Evolutionary conservation across 1,284 basidiomycete genomes (phyloP), one percentile per base, ranked within the genome.

Genomic region (Apiotrichum brassicae): DNA sequence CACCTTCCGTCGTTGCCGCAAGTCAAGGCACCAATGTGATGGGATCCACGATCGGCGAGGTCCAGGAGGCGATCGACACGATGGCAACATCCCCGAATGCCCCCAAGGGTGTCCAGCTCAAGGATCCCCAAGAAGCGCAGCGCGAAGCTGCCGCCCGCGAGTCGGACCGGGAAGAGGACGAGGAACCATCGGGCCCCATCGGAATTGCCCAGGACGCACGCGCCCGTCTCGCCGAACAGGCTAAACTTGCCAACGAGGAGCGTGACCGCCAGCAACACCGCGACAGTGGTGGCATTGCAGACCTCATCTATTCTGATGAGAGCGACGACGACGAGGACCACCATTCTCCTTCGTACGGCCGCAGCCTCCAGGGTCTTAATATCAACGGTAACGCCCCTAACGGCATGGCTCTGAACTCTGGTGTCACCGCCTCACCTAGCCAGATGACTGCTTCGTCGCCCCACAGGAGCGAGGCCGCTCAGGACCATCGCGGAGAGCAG

Each of bases 11-110:
- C 19, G 24, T 36, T 14, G 32, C 41, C 18, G 33, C 46, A 4
- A 20, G 32, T 18, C 22, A 36, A 19, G 36, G 25, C 26, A 37
- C 49, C 33, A 70, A 69, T 35, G 81, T 87, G 57, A 89, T 91
- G 86, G 80, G 81, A 43, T 83, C 82, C 2, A 92, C 89, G 2
- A 79, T 92, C 77, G 87, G 86, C 4, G 87, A 92, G 55, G 86
- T 92, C 11, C 86, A 91, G 70, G 75, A 86, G 59, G 89, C 87
- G 9, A 89, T 92, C 57, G 84, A 87, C 56, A 83, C 86, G 59
- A 81, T 87, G 32, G 19, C 43, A 22, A 24, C 34, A 24, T 33
- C 56, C n/a, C 32, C 42, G 22, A 43, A 35, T 16, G 43, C n/a
- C 3, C 33, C 43, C 32, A 48, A 53, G 39, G 47, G 51, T n/a